Conservation (phyloP, 805 yeast genomes). For the Monosporozyma servazzii region DNA sequence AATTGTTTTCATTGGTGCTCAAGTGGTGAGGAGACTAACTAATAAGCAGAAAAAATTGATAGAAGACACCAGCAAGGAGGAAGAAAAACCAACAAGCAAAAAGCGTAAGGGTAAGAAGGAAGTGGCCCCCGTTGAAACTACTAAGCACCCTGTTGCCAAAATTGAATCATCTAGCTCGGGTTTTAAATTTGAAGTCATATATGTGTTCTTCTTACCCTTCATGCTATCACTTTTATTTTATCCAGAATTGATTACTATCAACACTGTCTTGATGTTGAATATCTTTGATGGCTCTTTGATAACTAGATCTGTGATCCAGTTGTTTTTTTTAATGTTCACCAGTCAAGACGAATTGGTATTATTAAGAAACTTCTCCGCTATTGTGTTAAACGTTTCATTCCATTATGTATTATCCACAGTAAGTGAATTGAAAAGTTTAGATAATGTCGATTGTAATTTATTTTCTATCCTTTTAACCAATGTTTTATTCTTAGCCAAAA, state of each 20-base stretch:
- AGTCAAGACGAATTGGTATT: conserved; percentile 7
- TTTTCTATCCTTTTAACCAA: conserved; percentile 33
- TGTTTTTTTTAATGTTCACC: conserved; percentile 17
- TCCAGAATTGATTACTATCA: conserved; percentile 19
- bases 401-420: conserved; percentile 21
- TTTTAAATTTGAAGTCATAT: conserved; percentile 27
- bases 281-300: conserved; percentile 18
- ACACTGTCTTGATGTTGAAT: conserved; percentile 27
- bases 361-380: conserved; percentile 7
- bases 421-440: conserved; percentile 32
- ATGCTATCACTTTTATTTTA: conserved; percentile 24
- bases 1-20: conserved; percentile 1
- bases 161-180: not conserved
- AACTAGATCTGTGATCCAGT: conserved; percentile 20
- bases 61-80: not conserved
- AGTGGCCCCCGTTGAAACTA: not conserved
- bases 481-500: conserved; percentile 23
- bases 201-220: conserved; percentile 29
- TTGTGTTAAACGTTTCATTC: conserved; percentile 22
- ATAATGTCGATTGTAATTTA: conserved; percentile 31
- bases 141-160: not conserved
- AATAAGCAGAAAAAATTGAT: not conserved
- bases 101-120: not conserved
- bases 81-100: not conserved
- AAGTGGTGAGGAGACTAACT: not conserved